Conservation (phyloP, 2,329 filamentous ascomycete genomes). For the Calonectria pauciramosa region DNA sequence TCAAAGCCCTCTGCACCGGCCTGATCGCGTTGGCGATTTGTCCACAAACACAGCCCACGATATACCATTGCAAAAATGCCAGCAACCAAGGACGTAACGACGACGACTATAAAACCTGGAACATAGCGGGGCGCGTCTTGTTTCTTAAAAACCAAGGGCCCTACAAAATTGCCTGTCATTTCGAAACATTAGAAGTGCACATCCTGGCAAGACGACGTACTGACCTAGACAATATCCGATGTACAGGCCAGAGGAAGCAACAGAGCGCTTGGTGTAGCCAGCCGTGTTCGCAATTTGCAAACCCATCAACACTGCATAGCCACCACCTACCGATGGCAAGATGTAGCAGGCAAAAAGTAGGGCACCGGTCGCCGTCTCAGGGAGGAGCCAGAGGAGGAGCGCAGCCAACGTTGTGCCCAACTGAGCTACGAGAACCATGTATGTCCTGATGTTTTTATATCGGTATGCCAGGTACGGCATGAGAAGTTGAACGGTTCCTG, state of each 20-base stretch:
- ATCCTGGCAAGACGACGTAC: background rate
- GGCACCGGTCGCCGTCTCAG: slow-evolving; percentile 48
- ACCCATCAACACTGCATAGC: slow-evolving; percentile 61
- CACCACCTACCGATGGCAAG: slow-evolving; percentile 58
- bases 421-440: slow-evolving; percentile 56
- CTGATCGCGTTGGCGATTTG: slow-evolving; percentile 59
- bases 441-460: slow-evolving; percentile 50
- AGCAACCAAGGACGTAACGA: slow-evolving; percentile 48
- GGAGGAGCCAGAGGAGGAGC: slow-evolving; percentile 36
- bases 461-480: slow-evolving; percentile 57
- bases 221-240: slow-evolving; percentile 64
- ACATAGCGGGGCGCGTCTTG: slow-evolving; percentile 56
- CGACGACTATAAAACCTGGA: slow-evolving; percentile 55
- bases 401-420: slow-evolving; percentile 54
- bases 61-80: slow-evolving; percentile 57
- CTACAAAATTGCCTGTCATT: slow-evolving; percentile 56
- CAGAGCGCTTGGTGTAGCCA: slow-evolving; percentile 64
- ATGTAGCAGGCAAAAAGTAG: slow-evolving; percentile 64
- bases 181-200: background rate
- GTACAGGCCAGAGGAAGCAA: slow-evolving; percentile 63
- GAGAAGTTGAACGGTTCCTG: slow-evolving; percentile 54
- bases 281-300: slow-evolving; percentile 62
- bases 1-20: slow-evolving; percentile 63
- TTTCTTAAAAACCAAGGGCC: slow-evolving; percentile 57
- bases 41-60: slow-evolving; percentile 58